These are phyloP conservation scores for Ceratobasidium sp. DNA, from an alignment of 1,284 basidiomycete genomes.

Conservation along the genomic window DNA sequence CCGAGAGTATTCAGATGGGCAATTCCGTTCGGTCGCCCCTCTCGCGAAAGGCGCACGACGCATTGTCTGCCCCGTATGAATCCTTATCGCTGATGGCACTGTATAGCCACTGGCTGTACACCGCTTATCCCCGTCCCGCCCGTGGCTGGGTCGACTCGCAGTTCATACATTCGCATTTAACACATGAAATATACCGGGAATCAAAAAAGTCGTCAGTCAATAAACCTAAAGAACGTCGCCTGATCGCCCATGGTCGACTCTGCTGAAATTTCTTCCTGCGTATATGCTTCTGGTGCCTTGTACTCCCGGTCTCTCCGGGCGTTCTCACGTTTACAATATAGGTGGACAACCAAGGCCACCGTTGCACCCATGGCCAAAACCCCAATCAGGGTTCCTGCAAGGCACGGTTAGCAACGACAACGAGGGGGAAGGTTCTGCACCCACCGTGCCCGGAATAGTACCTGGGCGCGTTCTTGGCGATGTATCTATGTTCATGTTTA, in stretches of 20 bases:
- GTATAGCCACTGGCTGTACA: no score
- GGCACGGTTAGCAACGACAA: not conserved
- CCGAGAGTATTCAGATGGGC: no score
- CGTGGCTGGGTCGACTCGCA: not conserved
- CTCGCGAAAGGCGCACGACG: no score
- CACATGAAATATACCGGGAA: not conserved
- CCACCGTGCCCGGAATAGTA: constrained; percentile 40
- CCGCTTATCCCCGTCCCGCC: not conserved
- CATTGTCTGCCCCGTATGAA: no score
- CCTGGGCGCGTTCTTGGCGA: constrained; percentile 30
- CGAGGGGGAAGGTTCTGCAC: no score
- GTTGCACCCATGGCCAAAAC: constrained; percentile 28
- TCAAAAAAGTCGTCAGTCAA: constrained; percentile 17
- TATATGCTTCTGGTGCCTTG: constrained; percentile 35
- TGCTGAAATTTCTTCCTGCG: constrained; percentile 9
- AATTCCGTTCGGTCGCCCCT: no score
- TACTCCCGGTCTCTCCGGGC: constrained; percentile 28
- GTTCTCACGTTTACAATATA: constrained; percentile 38
- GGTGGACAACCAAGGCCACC: constrained; percentile 12
- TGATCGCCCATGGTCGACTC: constrained; percentile 25
- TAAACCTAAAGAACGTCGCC: constrained; percentile 38
- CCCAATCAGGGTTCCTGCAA: constrained; percentile 28
- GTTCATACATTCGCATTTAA: not conserved
- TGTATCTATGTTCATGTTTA: constrained; percentile 24
- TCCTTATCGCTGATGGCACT: no score